Percentiles rank a stretch among this genome's conserved stretches.
Evolutionary conservation across 805 yeast genomes (phyloP).

Genomic region (Saccharomycopsis schoenii): DNA sequence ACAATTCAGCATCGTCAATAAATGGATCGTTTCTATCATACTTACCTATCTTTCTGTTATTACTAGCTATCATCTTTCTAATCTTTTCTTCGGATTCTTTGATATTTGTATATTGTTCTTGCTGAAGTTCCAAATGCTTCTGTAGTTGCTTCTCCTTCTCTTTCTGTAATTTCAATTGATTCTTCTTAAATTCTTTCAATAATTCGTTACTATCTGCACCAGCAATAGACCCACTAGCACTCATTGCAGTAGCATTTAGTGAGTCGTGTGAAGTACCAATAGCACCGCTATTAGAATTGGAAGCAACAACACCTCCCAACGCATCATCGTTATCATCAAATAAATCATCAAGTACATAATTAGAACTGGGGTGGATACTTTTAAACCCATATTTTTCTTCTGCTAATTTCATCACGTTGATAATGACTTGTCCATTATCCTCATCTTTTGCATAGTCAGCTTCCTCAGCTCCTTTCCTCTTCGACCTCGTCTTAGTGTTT

Average conservation of each 20-base stretch:
- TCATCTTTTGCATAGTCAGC: conserved; percentile 2
- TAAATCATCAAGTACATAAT: conserved; percentile 44
- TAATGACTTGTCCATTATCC: conserved; percentile 37
- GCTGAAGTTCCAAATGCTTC: conserved; percentile 17
- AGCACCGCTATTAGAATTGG: not conserved
- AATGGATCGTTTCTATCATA: conserved; percentile 92
- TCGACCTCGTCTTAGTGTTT: conserved; percentile 41
- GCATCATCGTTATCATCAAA: conserved; percentile 36
- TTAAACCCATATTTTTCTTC: conserved; percentile 83
- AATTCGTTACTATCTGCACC: conserved; percentile 14
- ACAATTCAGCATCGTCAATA: conserved; percentile 87
- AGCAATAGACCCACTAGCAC: not conserved
- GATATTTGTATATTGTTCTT: conserved; percentile 18
- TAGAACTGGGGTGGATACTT: conserved; percentile 55
- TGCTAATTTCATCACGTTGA: conserved; percentile 63
- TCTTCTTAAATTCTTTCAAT: conserved; percentile 17
- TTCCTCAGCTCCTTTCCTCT: conserved; percentile 27
- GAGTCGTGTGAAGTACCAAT: not conserved
- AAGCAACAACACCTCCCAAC: not conserved
- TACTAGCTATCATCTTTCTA: conserved; percentile 31
- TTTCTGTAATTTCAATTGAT: conserved; percentile 26
- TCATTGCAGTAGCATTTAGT: not conserved
- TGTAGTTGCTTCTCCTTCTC: conserved; percentile 33
- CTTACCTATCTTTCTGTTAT: conserved; percentile 71
- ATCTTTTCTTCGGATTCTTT: conserved; percentile 35